Conservation (phyloP, 345 rosid species). For the Acer saccharum region DNA sequence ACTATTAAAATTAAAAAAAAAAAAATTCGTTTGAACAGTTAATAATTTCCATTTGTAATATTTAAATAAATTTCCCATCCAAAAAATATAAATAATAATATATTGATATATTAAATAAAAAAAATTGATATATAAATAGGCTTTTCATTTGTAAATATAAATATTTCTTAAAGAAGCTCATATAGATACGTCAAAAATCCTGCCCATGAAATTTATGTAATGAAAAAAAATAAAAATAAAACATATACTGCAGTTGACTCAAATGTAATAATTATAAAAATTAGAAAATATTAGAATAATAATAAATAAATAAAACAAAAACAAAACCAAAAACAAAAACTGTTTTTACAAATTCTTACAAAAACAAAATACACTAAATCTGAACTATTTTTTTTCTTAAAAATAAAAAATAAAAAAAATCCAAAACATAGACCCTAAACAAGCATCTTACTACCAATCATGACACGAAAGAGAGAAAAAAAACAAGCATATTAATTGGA, state of each 20-base stretch:
- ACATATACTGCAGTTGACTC: background rate
- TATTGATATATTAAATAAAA: no score
- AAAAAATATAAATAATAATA: no score
- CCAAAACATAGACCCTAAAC: background rate
- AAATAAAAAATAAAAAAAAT: background rate
- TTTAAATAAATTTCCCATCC: no score
- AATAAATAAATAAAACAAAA: background rate
- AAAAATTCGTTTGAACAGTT: no score
- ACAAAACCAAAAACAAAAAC: background rate
- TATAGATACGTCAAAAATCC: no score
- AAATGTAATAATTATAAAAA: background rate
- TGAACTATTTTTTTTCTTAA: background rate
- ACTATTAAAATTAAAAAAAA: no score
- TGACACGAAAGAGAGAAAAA: background rate
- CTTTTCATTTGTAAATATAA: no score
- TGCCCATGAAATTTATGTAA: background rate
- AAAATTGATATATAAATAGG: no score
- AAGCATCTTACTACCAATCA: slow-evolving; percentile 5
- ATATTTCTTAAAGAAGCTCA: no score
- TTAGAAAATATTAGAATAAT: no score
- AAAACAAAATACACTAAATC: background rate
- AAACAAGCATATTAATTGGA: no score
- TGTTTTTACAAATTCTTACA: background rate
- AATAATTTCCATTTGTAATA: no score
- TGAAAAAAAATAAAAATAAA: background rate